phyloP scores from a whole-genome alignment of 768 basidiomycete species.

The Paxillus rubicundulus region DNA sequence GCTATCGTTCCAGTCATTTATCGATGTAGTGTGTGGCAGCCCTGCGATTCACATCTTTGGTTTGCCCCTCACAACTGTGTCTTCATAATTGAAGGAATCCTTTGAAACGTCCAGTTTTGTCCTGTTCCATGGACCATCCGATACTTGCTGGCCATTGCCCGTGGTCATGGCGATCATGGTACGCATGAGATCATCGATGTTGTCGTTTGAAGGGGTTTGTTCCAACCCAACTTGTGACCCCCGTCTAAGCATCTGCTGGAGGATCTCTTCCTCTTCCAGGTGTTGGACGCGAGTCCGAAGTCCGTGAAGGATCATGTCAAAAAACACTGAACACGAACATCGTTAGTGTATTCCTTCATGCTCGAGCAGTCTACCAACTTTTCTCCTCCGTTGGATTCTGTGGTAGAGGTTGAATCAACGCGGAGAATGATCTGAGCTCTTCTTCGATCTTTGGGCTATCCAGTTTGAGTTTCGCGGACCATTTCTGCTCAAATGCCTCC shows the following conservation, averaged over 20 bases:
- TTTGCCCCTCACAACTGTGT: slow-evolving; percentile 28
- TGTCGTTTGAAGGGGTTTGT: slow-evolving; percentile 33
- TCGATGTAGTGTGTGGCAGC: neutral
- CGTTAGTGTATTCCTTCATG: slow-evolving; percentile 1
- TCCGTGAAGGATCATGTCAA: slow-evolving; percentile 37
- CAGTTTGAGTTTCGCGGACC: slow-evolving; percentile 34
- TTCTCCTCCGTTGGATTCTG: slow-evolving; percentile 37
- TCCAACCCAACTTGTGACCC: slow-evolving; percentile 37
- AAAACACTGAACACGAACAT: slow-evolving; percentile 27
- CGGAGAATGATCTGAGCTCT: slow-evolving; percentile 29
- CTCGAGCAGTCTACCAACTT: slow-evolving; percentile 29
- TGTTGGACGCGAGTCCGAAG: slow-evolving; percentile 37
- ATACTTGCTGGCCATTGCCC: slow-evolving; percentile 10
- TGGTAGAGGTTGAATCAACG: slow-evolving; percentile 33
- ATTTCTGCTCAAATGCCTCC: slow-evolving; percentile 37
- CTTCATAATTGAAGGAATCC: slow-evolving; percentile 22
- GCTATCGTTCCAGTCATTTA: neutral
- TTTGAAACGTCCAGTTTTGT: slow-evolving; percentile 3
- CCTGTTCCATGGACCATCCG: slow-evolving; percentile 32
- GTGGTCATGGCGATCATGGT: slow-evolving; percentile 37
- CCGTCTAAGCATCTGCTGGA: slow-evolving; percentile 39
- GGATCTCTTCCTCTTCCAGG: slow-evolving; percentile 44
- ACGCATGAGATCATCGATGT: slow-evolving; percentile 41
- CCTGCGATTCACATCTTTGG: slow-evolving; percentile 14
- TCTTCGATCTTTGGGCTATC: slow-evolving; percentile 38